Evolutionary conservation across 805 yeast species (phyloP).

Genomic region (Barnettozyma vustinii): DNA sequence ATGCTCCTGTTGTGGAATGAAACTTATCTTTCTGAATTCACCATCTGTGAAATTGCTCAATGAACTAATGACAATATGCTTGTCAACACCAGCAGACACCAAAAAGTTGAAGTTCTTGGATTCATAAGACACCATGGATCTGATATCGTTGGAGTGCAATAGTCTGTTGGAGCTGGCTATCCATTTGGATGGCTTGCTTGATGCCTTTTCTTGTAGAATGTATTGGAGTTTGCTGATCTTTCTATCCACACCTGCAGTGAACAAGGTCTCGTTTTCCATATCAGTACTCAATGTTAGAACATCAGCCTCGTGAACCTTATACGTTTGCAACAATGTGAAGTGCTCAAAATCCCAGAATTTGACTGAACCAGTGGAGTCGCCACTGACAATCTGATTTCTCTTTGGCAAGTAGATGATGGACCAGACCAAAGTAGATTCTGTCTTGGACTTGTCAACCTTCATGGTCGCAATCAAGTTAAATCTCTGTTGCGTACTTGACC

Average conservation of each 20-base stretch:
- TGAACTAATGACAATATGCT: slow-evolving; percentile 58
- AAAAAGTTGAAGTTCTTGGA: slow-evolving; percentile 62
- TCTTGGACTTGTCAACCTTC: slow-evolving; percentile 86
- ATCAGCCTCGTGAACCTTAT: slow-evolving; percentile 87
- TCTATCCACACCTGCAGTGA: slow-evolving; percentile 91
- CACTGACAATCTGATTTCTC: slow-evolving; percentile 77
- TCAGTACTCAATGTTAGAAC: slow-evolving; percentile 68
- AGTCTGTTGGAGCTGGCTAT: slow-evolving; percentile 68
- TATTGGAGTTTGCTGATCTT: slow-evolving; percentile 66
- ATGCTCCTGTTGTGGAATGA: slow-evolving; percentile 51
- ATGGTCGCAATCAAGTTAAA: slow-evolving; percentile 78
- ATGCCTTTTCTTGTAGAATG: slow-evolving; percentile 36
- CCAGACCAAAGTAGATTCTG: slow-evolving; percentile 91
- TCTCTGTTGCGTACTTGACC: slow-evolving; percentile 25
- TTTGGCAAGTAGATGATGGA: slow-evolving; percentile 59
- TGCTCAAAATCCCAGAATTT: slow-evolving; percentile 88
- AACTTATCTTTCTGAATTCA: slow-evolving; percentile 63
- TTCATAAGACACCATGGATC: slow-evolving; percentile 68
- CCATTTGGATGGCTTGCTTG: slow-evolving; percentile 47
- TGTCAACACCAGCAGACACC: slow-evolving; percentile 81
- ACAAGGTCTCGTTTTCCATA: slow-evolving; percentile 54
- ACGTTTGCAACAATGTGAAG: slow-evolving; percentile 73
- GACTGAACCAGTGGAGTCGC: slow-evolving; percentile 92
- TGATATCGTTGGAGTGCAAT: slow-evolving; percentile 80
- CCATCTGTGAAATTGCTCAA: slow-evolving; percentile 64